A percentile compares a stretch with the other conserved stretches of the same genome.
Conservation (phyloP, 495 filamentous ascomycete species). For the Hypoxylon perforatum region DNA sequence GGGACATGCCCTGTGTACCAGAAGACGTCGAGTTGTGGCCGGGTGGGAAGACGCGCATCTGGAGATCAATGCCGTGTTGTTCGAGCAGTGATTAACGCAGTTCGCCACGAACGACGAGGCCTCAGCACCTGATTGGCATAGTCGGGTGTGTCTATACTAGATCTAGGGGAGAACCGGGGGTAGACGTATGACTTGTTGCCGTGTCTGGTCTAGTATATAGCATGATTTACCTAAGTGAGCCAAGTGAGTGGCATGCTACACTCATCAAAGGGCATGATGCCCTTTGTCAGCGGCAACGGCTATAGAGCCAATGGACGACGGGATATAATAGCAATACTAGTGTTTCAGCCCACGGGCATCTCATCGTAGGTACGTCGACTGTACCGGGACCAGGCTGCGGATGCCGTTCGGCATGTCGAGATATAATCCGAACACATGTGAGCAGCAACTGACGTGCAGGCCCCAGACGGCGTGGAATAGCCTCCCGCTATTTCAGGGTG, state of each 20-base stretch:
- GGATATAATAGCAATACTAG: conserved; percentile 10
- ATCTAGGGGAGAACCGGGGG: conserved; percentile 34
- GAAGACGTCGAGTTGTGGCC: conserved; percentile 30
- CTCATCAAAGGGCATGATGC: conserved; percentile 28
- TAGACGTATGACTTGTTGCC: conserved; percentile 41
- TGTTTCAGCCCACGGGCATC: conserved; percentile 37
- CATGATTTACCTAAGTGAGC: conserved; percentile 35
- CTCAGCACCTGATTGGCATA: conserved; percentile 30
- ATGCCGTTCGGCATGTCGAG: conserved; percentile 37
- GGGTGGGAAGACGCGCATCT: conserved; percentile 44
- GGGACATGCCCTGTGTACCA: conserved; percentile 43
- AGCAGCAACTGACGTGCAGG: conserved; percentile 37
- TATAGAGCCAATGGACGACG: conserved; percentile 14
- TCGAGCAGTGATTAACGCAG: conserved; percentile 38
- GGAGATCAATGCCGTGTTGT: conserved; percentile 46
- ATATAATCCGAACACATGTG: conserved; percentile 42
- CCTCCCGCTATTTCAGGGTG: conserved; percentile 23
- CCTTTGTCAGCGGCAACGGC: conserved; percentile 25
- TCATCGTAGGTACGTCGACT: too few relatives aligned
- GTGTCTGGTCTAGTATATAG: conserved; percentile 42
- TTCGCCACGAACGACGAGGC: conserved; percentile 28
- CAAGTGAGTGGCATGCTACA: conserved; percentile 32
- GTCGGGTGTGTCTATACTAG: conserved; percentile 31
- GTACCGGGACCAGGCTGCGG: conserved; percentile 28
- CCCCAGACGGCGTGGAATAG: conserved; percentile 26